Percentiles rank a stretch among this genome's conserved stretches.
Conservation (phyloP, 306 rosid species). For the Dalbergia oliveri region DNA sequence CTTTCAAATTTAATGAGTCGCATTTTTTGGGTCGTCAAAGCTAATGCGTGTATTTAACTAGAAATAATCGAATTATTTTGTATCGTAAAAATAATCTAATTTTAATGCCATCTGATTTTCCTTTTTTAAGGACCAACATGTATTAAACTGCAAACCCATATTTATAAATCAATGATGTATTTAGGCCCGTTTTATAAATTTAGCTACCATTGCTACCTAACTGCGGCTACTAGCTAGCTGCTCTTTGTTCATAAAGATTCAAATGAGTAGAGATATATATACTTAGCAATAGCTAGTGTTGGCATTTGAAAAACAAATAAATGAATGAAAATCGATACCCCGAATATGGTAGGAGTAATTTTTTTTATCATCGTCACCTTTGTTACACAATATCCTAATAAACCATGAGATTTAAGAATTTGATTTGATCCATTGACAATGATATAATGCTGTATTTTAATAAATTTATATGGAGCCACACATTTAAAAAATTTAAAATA, state of each 20-base stretch:
- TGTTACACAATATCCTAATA: not conserved
- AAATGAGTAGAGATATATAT: slow-evolving; percentile 2
- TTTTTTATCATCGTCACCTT: not conserved
- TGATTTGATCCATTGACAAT: slow-evolving; percentile 15
- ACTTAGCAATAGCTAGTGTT: not conserved
- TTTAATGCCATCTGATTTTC: not conserved
- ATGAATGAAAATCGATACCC: slow-evolving; percentile 16
- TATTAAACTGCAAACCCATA: slow-evolving; percentile 5
- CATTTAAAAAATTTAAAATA: not conserved
- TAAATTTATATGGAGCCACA: not conserved
- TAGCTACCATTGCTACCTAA: not conserved
- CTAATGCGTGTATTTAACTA: not conserved
- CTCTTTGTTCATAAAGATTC: slow-evolving; percentile 6
- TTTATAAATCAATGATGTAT: slow-evolving; percentile 4
- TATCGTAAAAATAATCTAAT: not conserved
- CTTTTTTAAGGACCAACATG: slow-evolving; percentile 6
- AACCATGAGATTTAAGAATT: not conserved
- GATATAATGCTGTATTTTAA: not conserved
- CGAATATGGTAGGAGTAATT: not conserved
- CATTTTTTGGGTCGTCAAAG: not conserved
- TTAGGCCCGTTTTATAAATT: not conserved
- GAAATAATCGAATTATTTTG: too few species aligned
- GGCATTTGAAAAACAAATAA: slow-evolving; percentile 6
- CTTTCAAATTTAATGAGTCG: slow-evolving; percentile 28
- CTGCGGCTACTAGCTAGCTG: not conserved